A percentile compares a stretch with the other conserved stretches of the same genome.
phyloP scores from a whole-genome alignment of 129 eudicot species.

The Helianthus annuus region DNA sequence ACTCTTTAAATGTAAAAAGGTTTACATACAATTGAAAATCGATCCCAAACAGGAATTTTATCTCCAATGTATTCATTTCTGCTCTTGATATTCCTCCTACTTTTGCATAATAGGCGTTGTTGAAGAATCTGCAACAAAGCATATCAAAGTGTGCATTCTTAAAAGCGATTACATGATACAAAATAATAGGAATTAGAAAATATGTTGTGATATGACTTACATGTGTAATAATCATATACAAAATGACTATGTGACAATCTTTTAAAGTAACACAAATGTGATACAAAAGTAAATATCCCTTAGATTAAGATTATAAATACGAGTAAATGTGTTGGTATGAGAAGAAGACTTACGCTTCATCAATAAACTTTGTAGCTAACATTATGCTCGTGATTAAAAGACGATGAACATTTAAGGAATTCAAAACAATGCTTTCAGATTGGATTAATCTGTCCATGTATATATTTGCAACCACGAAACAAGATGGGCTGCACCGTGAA shows the following conservation, averaged over 20 bases:
- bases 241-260: too few species aligned
- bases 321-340: not conserved
- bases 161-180: too few species aligned
- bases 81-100: slow-evolving; percentile 77
- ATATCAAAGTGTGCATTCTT: not conserved
- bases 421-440: slow-evolving; percentile 40
- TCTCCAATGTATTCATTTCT: slow-evolving; percentile 67
- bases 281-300: too few species aligned
- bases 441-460: slow-evolving; percentile 62
- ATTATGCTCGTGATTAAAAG: slow-evolving; percentile 70
- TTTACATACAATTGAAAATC: slow-evolving; percentile 58
- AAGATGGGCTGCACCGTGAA: slow-evolving; percentile 77
- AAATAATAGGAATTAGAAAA: too few species aligned
- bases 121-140: slow-evolving; percentile 54
- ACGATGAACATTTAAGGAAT: slow-evolving; percentile 72
- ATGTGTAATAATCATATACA: too few species aligned
- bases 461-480: slow-evolving; percentile 68
- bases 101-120: slow-evolving; percentile 74
- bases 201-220: too few species aligned
- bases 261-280: too few species aligned
- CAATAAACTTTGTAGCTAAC: slow-evolving; percentile 81
- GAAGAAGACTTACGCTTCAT: slow-evolving; percentile 69
- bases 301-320: too few species aligned
- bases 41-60: slow-evolving; percentile 62
- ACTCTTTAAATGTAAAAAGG: slow-evolving; percentile 47